These are phyloP conservation scores for Astragalus glycyphyllos DNA, from an alignment of 306 rosid genomes.

Conservation along the genomic window DNA sequence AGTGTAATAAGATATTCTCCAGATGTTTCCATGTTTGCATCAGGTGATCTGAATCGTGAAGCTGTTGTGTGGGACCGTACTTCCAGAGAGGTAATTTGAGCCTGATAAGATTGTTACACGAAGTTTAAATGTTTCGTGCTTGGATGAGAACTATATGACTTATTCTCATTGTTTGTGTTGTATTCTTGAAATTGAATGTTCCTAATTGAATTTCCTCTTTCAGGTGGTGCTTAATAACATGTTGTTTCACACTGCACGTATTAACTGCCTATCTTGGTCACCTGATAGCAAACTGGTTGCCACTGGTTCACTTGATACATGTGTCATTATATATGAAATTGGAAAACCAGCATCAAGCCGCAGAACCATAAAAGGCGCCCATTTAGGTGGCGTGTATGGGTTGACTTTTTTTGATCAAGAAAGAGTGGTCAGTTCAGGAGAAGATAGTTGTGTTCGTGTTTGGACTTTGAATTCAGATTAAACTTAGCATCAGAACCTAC, in stretches of 20 bases:
- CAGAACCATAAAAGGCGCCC: conserved; percentile 82
- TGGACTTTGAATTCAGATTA: conserved; percentile 67
- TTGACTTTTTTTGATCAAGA: conserved; percentile 67
- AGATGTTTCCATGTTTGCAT: conserved; percentile 91
- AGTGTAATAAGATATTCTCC: conserved; percentile 90
- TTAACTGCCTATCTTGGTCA: conserved; percentile 96
- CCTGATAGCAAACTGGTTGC: conserved; percentile 85
- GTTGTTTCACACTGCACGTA: conserved; percentile 89
- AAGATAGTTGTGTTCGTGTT: conserved; percentile 90
- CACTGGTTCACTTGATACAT: conserved; percentile 92
- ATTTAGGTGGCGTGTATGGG: conserved; percentile 95
- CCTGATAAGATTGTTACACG: conserved; percentile 26
- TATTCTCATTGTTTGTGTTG: conserved; percentile 7
- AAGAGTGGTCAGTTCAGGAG: conserved; percentile 88
- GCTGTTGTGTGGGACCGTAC: conserved; percentile 89
- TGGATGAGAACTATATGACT: conserved; percentile 16
- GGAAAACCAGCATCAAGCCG: conserved; percentile 94
- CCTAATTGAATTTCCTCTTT: conserved; percentile 33
- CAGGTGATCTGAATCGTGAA: conserved; percentile 96
- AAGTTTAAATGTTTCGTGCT: conserved; percentile 19
- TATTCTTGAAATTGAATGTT: conserved; percentile 8
- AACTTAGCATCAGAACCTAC: conserved; percentile 40
- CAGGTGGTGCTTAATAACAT: conserved; percentile 95
- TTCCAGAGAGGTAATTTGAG: conserved; percentile 72
- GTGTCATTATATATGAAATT: conserved; percentile 80